A percentile compares a stretch with the other conserved stretches of the same genome.
Conservation (phyloP, 768 basidiomycete genomes). For the Chalciporus pseudorubinellus region DNA sequence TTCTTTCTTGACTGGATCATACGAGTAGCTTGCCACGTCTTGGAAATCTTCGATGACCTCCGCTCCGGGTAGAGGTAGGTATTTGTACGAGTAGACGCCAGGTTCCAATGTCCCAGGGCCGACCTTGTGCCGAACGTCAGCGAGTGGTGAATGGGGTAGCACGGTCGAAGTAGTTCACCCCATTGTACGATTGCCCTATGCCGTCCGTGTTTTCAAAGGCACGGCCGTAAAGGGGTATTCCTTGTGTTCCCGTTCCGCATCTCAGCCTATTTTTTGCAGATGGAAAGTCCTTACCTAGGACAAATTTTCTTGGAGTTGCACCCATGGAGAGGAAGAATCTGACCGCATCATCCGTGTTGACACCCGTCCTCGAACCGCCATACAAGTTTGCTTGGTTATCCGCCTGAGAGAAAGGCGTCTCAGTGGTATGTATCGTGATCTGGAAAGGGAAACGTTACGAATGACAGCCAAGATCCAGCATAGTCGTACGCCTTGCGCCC, state of each 20-base stretch:
- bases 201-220: constrained; percentile 71
- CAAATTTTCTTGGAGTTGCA: constrained; percentile 63
- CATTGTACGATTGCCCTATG: constrained; percentile 64
- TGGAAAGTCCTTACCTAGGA: constrained; percentile 45
- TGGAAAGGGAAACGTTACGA: constrained; percentile 40
- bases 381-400: constrained; percentile 69
- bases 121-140: constrained; percentile 39
- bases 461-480: constrained; percentile 74
- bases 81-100: constrained; percentile 64
- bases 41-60: constrained; percentile 63
- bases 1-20: too few species aligned
- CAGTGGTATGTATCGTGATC: too few species aligned
- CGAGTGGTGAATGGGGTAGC: neutral
- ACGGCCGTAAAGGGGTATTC: constrained; percentile 80
- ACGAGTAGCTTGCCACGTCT: constrained; percentile 74
- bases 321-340: constrained; percentile 59
- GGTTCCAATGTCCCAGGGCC: constrained; percentile 54
- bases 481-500: constrained; percentile 64
- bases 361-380: constrained; percentile 56
- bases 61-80: constrained; percentile 62
- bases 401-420: constrained; percentile 31
- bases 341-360: constrained; percentile 68
- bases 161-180: constrained; percentile 39
- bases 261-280: neutral
- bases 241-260: constrained; percentile 18